phyloP scores from a whole-genome alignment of 2,329 filamentous ascomycete species.

The Monosporascus ibericus region DNA sequence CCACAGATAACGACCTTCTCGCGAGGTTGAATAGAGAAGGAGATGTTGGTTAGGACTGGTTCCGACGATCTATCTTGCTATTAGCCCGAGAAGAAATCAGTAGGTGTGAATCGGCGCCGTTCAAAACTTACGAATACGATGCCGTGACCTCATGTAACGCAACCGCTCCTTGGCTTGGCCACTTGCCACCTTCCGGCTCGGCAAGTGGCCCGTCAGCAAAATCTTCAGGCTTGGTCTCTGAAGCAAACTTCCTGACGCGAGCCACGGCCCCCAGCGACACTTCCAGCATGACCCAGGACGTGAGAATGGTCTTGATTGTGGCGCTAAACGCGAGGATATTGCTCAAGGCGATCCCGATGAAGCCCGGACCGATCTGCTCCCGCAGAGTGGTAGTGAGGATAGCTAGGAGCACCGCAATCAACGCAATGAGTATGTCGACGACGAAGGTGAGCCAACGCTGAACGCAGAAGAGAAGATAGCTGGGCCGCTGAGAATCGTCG shows the following conservation, averaged over 20 bases:
- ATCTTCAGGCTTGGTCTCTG: not conserved
- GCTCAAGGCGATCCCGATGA: conserved; percentile 10
- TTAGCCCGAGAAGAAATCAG: no score
- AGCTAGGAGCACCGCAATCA: no score
- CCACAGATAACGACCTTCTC: conserved; percentile 30
- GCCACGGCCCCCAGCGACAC: conserved; percentile 5
- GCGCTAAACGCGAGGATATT: conserved; percentile 2
- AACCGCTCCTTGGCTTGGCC: not conserved
- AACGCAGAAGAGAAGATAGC: conserved; percentile 27
- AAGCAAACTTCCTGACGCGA: conserved; percentile 2
- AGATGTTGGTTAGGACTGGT: not conserved
- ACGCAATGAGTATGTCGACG: conserved; percentile 24
- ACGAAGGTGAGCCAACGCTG: conserved; percentile 29
- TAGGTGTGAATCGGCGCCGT: no score
- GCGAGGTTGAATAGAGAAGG: conserved; percentile 15
- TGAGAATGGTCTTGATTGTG: not conserved
- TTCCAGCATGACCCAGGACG: conserved; percentile 2
- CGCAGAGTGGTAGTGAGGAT: conserved; percentile 9
- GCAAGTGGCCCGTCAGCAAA: not conserved
- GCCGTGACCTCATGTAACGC: conserved; percentile 1
- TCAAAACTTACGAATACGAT: not conserved
- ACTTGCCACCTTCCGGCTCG: not conserved
- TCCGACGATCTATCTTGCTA: not conserved
- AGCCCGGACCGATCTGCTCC: conserved; percentile 7
- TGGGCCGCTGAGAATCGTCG: conserved; percentile 25